A percentile compares a stretch with the other conserved stretches of the same genome.
Conservation (phyloP, 148 eudicot species). For the Amaranthus hypochondriacus region DNA sequence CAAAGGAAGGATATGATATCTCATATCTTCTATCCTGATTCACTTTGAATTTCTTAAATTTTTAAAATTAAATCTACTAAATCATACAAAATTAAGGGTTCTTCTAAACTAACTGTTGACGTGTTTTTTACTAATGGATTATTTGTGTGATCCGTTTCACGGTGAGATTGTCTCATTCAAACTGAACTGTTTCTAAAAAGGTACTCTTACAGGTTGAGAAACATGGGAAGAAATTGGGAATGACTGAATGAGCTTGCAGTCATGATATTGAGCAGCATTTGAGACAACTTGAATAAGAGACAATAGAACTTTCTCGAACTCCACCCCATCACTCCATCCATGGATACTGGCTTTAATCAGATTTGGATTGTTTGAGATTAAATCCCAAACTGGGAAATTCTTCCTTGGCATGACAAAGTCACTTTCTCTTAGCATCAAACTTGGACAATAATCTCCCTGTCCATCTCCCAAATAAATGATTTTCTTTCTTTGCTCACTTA, state of each 20-base stretch:
- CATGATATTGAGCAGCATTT: constrained; percentile 23
- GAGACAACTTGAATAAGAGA: constrained; percentile 34
- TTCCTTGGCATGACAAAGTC: constrained; percentile 77
- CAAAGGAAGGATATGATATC: too few species aligned
- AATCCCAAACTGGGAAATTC: constrained; percentile 68
- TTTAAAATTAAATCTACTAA: too few species aligned
- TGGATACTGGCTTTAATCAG: constrained; percentile 49
- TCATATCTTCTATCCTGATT: too few species aligned
- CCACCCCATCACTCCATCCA: constrained; percentile 72
- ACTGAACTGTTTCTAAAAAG: constrained; percentile 14
- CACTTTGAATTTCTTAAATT: too few species aligned
- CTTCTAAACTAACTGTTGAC: too few species aligned
- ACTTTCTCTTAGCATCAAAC: constrained; percentile 48
- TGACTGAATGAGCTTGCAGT: constrained; percentile 51
- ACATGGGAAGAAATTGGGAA: constrained; percentile 43
- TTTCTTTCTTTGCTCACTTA: constrained; percentile 40
- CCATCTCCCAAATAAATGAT: constrained; percentile 74
- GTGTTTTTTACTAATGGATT: too few species aligned
- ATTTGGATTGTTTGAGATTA: constrained; percentile 44
- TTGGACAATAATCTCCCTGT: constrained; percentile 74
- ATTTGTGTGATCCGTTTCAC: neutral
- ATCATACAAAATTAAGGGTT: too few species aligned
- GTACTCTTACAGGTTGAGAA: constrained; percentile 44
- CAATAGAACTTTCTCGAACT: constrained; percentile 43
- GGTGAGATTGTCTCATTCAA: neutral